These are phyloP conservation scores for Ustilago sp. DNA, from an alignment of 1,284 basidiomycete genomes.

Conservation along the genomic window DNA sequence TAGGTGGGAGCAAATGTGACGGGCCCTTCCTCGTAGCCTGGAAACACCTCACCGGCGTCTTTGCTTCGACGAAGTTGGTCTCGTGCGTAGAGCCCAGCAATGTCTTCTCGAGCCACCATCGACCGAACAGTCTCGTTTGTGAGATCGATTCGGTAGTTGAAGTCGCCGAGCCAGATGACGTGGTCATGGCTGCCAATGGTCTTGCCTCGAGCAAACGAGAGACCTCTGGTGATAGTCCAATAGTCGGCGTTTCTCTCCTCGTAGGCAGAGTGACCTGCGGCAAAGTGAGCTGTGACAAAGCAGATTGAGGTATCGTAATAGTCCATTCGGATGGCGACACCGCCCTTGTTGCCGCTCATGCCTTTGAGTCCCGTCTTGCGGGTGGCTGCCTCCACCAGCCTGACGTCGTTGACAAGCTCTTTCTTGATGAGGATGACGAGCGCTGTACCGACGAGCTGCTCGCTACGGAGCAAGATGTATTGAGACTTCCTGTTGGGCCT, in stretches of 20 bases:
- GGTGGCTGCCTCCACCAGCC: slow-evolving; percentile 89
- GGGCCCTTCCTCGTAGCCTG: slow-evolving; percentile 87
- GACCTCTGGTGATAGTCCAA: slow-evolving; percentile 82
- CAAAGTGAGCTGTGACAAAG: slow-evolving; percentile 94
- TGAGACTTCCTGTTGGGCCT: slow-evolving; percentile 77
- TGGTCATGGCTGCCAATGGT: slow-evolving; percentile 87
- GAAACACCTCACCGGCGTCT: slow-evolving; percentile 74
- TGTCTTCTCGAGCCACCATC: slow-evolving; percentile 72
- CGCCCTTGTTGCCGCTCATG: slow-evolving; percentile 92
- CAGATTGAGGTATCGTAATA: slow-evolving; percentile 91
- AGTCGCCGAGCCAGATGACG: slow-evolving; percentile 92
- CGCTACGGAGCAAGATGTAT: slow-evolving; percentile 89
- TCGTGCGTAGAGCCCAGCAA: slow-evolving; percentile 79
- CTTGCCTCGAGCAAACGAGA: slow-evolving; percentile 89
- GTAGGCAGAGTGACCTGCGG: slow-evolving; percentile 89
- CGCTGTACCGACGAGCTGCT: slow-evolving; percentile 95
- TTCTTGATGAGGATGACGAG: slow-evolving; percentile 86
- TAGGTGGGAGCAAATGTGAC: slow-evolving; percentile 90
- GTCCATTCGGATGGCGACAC: slow-evolving; percentile 90
- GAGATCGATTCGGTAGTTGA: slow-evolving; percentile 91
- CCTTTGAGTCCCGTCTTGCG: slow-evolving; percentile 97
- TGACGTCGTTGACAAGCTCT: slow-evolving; percentile 80
- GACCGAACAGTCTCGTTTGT: slow-evolving; percentile 82
- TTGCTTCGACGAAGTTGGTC: slow-evolving; percentile 73
- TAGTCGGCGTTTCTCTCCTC: slow-evolving; percentile 94